Evolutionary conservation across 2,329 filamentous ascomycete genomes (phyloP).

Genomic region (Xylaria sp.): DNA sequence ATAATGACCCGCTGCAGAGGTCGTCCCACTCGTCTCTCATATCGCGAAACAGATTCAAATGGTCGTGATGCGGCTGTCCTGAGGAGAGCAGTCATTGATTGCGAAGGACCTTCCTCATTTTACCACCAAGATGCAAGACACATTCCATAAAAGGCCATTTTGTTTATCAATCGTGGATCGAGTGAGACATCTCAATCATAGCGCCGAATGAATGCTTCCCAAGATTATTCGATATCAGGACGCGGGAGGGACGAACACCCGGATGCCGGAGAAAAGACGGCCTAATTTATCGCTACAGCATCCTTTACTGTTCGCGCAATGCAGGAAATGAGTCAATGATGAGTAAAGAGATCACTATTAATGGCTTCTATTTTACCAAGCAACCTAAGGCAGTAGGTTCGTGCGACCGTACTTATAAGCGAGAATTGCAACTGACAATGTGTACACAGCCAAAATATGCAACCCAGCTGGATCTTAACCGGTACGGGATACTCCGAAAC

Average conservation of each 20-base stretch:
- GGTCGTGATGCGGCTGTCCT: slow-evolving; percentile 15
- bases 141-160: slow-evolving; percentile 10
- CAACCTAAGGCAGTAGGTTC: slow-evolving; percentile 17
- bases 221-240: slow-evolving; percentile 14
- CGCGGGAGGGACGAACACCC: slow-evolving; percentile 3
- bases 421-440: slow-evolving; percentile 24
- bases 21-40: slow-evolving; percentile 22
- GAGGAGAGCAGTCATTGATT: slow-evolving; percentile 15
- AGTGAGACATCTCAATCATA: slow-evolving; percentile 18
- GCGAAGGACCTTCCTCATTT: slow-evolving; percentile 29
- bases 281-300: slow-evolving; percentile 2
- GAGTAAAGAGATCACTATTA: slow-evolving; percentile 9
- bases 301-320: background rate
- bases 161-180: slow-evolving; percentile 6
- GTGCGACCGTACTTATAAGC: slow-evolving; percentile 29
- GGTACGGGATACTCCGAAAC: slow-evolving; percentile 20
- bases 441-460: slow-evolving; percentile 13
- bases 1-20: slow-evolving; percentile 23
- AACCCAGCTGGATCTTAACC: slow-evolving; percentile 21
- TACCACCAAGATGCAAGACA: slow-evolving; percentile 24
- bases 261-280: background rate
- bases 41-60: slow-evolving; percentile 18
- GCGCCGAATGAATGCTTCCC: slow-evolving; percentile 7
- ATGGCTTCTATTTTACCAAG: slow-evolving; percentile 11
- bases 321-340: slow-evolving; percentile 7